A percentile compares a stretch with the other conserved stretches of the same genome.
Evolutionary conservation across 345 rosid species (phyloP).

Genomic region (Pelargonium nanum): DNA sequence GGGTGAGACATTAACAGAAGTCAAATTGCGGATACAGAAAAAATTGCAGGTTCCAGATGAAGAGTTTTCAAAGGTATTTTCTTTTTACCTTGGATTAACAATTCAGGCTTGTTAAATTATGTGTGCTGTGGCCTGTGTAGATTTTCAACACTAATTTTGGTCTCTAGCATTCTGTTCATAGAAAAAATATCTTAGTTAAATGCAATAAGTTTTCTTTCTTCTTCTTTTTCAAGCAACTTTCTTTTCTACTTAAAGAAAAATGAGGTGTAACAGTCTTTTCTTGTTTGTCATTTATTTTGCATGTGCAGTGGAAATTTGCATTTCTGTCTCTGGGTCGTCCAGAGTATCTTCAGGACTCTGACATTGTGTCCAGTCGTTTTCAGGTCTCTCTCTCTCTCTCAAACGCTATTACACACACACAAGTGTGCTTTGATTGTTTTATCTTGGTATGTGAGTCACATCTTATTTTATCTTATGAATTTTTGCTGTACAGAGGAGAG

Average conservation of each 20-base stretch:
- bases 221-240: neutral
- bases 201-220: neutral
- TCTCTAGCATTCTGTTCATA: neutral
- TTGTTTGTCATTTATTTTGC: neutral
- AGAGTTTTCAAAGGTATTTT: constrained; percentile 45
- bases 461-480: neutral
- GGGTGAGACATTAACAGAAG: constrained; percentile 48
- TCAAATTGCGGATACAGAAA: constrained; percentile 56
- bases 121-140: constrained; percentile 2
- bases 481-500: constrained; percentile 31
- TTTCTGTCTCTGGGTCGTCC: constrained; percentile 65
- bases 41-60: constrained; percentile 61
- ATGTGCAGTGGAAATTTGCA: constrained; percentile 61
- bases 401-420: neutral
- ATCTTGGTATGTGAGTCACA: neutral
- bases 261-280: neutral
- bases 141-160: neutral
- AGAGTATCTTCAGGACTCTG: constrained; percentile 51
- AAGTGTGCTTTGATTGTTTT: neutral
- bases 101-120: no score
- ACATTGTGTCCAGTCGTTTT: constrained; percentile 49
- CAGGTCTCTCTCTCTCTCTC: constrained; percentile 32
- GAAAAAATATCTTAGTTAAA: neutral
- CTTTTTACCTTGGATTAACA: neutral
- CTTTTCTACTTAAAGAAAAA: neutral